Evolutionary conservation across 345 rosid species (phyloP).

Genomic region (Populus ilicifolia): DNA sequence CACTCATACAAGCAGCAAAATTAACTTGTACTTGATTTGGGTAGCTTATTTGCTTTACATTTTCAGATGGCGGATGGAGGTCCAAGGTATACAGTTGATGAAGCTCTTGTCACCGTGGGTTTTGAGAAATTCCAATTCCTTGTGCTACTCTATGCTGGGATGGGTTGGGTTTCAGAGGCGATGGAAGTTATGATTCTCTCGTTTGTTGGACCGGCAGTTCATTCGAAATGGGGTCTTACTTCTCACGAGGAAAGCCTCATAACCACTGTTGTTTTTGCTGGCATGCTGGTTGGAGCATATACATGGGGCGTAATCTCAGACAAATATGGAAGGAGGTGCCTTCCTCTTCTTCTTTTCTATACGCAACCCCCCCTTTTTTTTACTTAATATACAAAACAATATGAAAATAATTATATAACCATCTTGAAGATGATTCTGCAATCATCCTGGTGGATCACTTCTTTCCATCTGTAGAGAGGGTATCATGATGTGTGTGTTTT

Average conservation of each 20-base stretch:
- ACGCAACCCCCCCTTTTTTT: no score
- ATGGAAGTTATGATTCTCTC: slow-evolving; percentile 98
- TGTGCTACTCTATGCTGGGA: slow-evolving; percentile 79
- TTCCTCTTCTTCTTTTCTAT: background rate
- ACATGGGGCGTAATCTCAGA: slow-evolving; percentile 88
- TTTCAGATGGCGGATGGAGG: slow-evolving; percentile 40
- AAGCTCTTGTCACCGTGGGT: slow-evolving; percentile 72
- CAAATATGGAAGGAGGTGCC: slow-evolving; percentile 73
- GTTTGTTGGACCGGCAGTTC: slow-evolving; percentile 78
- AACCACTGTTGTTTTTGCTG: slow-evolving; percentile 77
- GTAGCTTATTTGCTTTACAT: no score
- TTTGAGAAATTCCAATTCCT: slow-evolving; percentile 74
- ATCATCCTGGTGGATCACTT: no score
- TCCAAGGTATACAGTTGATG: slow-evolving; percentile 61
- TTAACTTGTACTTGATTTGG: no score
- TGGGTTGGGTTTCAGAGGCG: slow-evolving; percentile 90
- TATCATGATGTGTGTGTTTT: no score
- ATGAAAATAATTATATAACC: no score
- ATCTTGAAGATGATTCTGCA: no score
- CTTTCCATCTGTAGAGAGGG: no score
- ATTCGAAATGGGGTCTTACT: slow-evolving; percentile 65
- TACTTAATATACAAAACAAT: no score
- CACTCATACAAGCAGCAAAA: no score
- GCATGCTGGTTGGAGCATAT: slow-evolving; percentile 85
- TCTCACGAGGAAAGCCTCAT: slow-evolving; percentile 65